Conservation (phyloP, 2,329 filamentous ascomycete species). For the Cordyceps javanica region DNA sequence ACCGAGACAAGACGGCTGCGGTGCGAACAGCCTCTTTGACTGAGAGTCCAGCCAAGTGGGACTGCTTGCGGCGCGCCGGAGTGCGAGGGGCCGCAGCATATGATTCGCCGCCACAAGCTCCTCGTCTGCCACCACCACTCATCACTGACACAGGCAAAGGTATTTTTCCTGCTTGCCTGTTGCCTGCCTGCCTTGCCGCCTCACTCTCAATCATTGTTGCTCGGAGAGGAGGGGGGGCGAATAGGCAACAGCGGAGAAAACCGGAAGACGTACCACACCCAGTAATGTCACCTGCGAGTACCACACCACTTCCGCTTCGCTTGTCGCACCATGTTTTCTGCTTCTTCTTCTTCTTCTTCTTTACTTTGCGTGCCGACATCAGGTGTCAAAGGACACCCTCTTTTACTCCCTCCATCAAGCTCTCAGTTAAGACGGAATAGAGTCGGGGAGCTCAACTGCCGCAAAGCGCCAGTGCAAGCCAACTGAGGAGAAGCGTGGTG, state of each 20-base stretch:
- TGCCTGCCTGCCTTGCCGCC: not conserved
- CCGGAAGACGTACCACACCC: not conserved
- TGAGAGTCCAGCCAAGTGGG: conserved; percentile 5
- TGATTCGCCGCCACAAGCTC: not conserved
- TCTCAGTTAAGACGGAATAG: not conserved
- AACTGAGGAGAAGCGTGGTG: conserved; percentile 5
- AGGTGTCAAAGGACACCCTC: not conserved
- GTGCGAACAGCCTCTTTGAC: not conserved
- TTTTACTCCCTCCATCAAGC: not conserved
- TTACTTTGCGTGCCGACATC: too few species aligned
- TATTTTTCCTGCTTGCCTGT: not conserved
- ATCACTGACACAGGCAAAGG: not conserved
- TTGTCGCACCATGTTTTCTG: not conserved
- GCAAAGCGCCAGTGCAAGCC: not conserved
- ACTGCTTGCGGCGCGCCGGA: not conserved
- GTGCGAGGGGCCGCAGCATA: conserved; percentile 5
- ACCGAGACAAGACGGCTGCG: not conserved
- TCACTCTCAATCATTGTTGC: not conserved
- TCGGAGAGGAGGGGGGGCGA: not conserved
- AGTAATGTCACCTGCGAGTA: not conserved
- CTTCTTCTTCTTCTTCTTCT: not conserved
- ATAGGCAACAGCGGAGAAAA: conserved; percentile 5
- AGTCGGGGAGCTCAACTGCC: conserved; percentile 6
- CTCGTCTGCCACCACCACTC: not conserved
- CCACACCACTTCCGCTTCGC: conserved; percentile 4